These are phyloP conservation scores for Penicillium sp. DNA, from an alignment of 2,329 filamentous ascomycete species.

Conservation along the genomic window DNA sequence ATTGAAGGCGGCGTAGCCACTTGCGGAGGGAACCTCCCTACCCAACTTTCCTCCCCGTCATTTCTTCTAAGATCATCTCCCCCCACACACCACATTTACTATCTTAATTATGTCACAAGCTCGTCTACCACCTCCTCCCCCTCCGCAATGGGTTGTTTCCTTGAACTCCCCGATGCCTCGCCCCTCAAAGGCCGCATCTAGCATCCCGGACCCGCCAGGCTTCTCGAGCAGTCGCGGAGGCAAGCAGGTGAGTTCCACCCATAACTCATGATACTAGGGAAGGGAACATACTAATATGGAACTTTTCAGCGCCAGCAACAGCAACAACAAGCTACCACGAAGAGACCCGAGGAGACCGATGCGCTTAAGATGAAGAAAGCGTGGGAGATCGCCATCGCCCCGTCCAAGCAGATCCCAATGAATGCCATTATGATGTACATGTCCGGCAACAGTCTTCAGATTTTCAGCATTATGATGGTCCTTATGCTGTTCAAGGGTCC, in stretches of 20 bases:
- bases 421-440: constrained; percentile 99
- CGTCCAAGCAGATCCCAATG: constrained; percentile 94
- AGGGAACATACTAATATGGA: background rate
- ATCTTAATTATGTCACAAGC: constrained; percentile 17
- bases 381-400: constrained; percentile 93
- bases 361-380: constrained; percentile 97
- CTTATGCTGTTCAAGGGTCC: constrained; percentile 99
- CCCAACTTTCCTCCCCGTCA: constrained; percentile 9
- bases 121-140: constrained; percentile 41
- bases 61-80: constrained; percentile 7
- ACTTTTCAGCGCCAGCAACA: constrained; percentile 28
- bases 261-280: background rate
- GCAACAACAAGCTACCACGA: constrained; percentile 30
- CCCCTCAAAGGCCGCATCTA: constrained; percentile 56
- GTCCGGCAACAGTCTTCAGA: constrained; percentile 96
- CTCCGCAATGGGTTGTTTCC: constrained; percentile 79
- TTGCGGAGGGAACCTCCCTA: constrained; percentile 29
- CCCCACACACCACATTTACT: constrained; percentile 3
- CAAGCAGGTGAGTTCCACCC: constrained; percentile 48
- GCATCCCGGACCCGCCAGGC: constrained; percentile 81
- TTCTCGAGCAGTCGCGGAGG: constrained; percentile 59
- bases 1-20: constrained; percentile 20
- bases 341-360: constrained; percentile 75
- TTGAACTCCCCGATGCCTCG: constrained; percentile 69
- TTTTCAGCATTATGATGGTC: constrained; percentile 99